A percentile compares a stretch with the other conserved stretches of the same genome.
These are phyloP conservation scores for Neofusicoccum umdonicola DNA, from an alignment of 2,329 filamentous ascomycete species.

Conservation along the genomic window DNA sequence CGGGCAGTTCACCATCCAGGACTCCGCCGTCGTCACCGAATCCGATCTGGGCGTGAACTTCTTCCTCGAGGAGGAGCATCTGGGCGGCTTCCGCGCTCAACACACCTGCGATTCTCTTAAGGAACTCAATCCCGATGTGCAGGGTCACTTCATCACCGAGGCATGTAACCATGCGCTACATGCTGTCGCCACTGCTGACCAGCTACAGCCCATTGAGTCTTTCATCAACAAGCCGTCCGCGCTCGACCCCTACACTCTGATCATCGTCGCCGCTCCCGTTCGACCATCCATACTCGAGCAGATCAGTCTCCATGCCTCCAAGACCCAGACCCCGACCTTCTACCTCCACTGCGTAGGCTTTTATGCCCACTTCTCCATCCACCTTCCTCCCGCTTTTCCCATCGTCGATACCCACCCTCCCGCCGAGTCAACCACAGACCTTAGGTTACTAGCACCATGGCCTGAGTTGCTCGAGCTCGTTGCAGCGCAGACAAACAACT, in stretches of 20 bases:
- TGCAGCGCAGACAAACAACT: conserved; percentile 62
- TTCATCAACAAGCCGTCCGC: conserved; percentile 42
- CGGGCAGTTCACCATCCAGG: conserved; percentile 86
- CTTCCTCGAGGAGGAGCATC: conserved; percentile 77
- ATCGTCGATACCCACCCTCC: conserved; percentile 96
- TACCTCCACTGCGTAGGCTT: conserved; percentile 88
- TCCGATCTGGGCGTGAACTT: conserved; percentile 93
- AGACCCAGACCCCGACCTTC: conserved; percentile 69
- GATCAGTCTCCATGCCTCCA: conserved; percentile 51
- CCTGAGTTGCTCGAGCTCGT: conserved; percentile 71
- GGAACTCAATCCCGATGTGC: conserved; percentile 90
- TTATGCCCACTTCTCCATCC: conserved; percentile 83
- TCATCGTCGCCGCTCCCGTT: conserved; percentile 61
- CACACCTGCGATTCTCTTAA: conserved; percentile 72
- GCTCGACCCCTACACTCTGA: conserved; percentile 55
- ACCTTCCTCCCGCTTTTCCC: conserved; percentile 75
- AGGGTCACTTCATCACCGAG: conserved; percentile 66
- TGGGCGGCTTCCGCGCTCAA: conserved; percentile 76
- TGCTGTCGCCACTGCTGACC: conserved; percentile 18
- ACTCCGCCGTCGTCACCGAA: conserved; percentile 73
- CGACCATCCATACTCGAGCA: conserved; percentile 50
- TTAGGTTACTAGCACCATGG: conserved; percentile 84
- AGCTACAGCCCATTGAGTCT: conserved; percentile 41
- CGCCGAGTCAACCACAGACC: conserved; percentile 76
- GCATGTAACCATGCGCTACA: conserved; percentile 33